Base-by-base conservation (phyloP, 139 green algal genomes). In the Chlamydomonas sp. region DNA sequence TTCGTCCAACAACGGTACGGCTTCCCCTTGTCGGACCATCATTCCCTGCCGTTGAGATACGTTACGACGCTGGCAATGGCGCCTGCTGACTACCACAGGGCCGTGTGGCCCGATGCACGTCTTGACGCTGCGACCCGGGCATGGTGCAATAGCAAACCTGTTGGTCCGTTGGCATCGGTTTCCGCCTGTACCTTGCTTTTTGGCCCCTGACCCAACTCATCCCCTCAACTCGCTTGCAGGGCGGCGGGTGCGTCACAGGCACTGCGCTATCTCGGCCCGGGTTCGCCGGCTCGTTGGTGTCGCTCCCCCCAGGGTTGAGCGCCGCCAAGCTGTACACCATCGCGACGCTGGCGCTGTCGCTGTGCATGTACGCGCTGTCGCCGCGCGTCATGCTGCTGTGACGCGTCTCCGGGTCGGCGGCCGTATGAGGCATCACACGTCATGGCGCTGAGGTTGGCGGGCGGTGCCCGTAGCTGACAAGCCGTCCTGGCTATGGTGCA, bases 291-390 rank as follows among this genome's bases (percentile, higher is more conserved):
- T 4, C 49, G 9, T 31, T 75, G n/a, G 62, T 87, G 72, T 31
- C 80, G 72, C 73, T 87, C 10, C 83, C 83, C 16, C 14, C 83
- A 2, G 64, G 83, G 31, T 8, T 20, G 0, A 17, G 12, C 17
- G 75, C 20, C 63, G 57, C 31, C 49, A 88, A 83, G 76, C 84
- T 88, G 4, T 88, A 77, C 75, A 63, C 78, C n/a, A 4, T 88
- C 49, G 84, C 84, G 4, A 62, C 75, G 16, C 75, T 88, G 18
- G 84, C 84, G 17, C 58, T 88, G n/a, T 59, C 49, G 3, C 63
- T 88, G 49, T 68, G 57, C 63, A 78, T 80, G 63, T 88, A 88
- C 75, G 74, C 75, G 9, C 57, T 88, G n/a, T 88, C 84, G 63
- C 84, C 84, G 1, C 75, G 84, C 9, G 10, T 77, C 3, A 75